These are phyloP conservation scores for Globisporangium viniferum DNA, from an alignment of 352 stramenopile genomes.

Conservation along the genomic window DNA sequence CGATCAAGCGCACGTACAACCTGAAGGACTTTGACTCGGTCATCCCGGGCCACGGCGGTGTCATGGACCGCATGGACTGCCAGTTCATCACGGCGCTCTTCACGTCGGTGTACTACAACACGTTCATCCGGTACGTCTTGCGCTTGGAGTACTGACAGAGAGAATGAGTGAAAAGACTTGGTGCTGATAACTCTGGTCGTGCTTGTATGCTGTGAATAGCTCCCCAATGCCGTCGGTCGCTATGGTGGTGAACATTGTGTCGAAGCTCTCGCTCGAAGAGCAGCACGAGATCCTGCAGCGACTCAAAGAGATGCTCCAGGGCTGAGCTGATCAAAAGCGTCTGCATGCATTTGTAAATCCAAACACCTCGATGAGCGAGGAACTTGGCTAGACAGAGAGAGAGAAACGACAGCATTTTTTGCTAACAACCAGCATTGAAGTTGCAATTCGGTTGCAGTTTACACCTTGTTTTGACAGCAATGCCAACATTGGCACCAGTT, in stretches of 20 bases:
- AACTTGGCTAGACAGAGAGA: conserved; percentile 10
- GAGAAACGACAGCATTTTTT: not conserved
- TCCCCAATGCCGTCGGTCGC: conserved; percentile 58
- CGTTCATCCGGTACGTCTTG: conserved; percentile 89
- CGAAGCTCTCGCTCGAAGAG: conserved; percentile 58
- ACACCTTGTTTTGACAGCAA: not conserved
- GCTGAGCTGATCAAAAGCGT: conserved; percentile 6
- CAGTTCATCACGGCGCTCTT: conserved; percentile 95
- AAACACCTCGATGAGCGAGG: not conserved
- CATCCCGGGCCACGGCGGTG: conserved; percentile 97
- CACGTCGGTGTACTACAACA: conserved; percentile 97
- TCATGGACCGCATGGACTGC: conserved; percentile 98
- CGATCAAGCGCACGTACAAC: conserved; percentile 98
- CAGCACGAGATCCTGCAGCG: conserved; percentile 66
- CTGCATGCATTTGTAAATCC: not conserved
- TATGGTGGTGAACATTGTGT: conserved; percentile 75
- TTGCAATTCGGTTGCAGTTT: not conserved
- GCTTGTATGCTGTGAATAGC: conserved; percentile 18
- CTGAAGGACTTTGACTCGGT: conserved; percentile 99
- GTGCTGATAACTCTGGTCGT: not conserved
- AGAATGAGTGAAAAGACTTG: not conserved
- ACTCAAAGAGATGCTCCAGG: conserved; percentile 60
- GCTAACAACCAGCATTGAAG: not conserved
- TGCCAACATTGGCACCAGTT: not conserved
- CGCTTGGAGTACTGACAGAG: not conserved